Base-by-base conservation (phyloP, 2,329 filamentous ascomycete species). In the Trichophyton equinum region DNA sequence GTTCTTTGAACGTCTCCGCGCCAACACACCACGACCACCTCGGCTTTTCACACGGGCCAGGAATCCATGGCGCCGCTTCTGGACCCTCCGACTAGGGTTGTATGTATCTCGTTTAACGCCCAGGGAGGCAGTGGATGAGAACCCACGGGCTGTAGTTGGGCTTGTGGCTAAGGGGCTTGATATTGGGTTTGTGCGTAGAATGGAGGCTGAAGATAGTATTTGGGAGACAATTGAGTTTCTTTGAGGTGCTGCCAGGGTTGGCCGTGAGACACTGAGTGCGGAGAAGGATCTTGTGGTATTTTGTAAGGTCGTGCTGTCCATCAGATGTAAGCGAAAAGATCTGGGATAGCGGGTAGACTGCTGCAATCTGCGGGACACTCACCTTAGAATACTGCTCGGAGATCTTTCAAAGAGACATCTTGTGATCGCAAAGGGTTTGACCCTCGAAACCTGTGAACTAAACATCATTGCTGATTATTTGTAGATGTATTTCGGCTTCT, bases 1-100 rank as follows among this genome's bases (percentile, higher is more conserved):
- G 25, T 79, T 78, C 76, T 81, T 84, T 61, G 76, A 68, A 67
- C 75, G 73, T 69, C 83, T 75, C 68, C 82, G 75, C 71, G 76
- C 77, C 65, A 86, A 65, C 57, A 79, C 74, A 70, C 77, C 77
- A 67, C 79, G 73, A 25, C 83, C 83, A 58, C 77, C 80, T 67
- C 78, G 76, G 22, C 76, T 77, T 67, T 75, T 75, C 63, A 83
- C 64, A 66, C 83, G 71, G 8, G 78, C 73, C 62, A 85, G 68
- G 67, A 84, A 85, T 1, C 83, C 83, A 72, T 83, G 81, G 66
- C 83, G 76, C 64, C 83, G 76, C 74, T 85, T 86, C 69, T 84
- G 76, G 47, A 84, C 80, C 51, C 78, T 68, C 64, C 84, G 80
- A 58, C 79, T 83, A 8, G 82, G 82, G 60, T 81, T 81, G 67